Evolutionary conservation across 306 rosid species (phyloP).

Genomic region (Mimosa bimucronata): DNA sequence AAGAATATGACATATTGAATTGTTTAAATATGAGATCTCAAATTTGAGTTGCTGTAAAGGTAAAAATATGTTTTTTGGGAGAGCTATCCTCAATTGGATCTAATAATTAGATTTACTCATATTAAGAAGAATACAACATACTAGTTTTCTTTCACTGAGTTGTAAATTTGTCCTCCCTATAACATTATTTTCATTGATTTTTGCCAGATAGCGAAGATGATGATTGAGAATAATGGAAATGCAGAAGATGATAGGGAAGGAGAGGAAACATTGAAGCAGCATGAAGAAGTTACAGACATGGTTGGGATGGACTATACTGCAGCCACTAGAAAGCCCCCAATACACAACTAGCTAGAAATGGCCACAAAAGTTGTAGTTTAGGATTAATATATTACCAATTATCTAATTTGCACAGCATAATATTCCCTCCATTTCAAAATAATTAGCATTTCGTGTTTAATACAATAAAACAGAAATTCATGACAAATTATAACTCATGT

Average conservation of each 20-base stretch:
- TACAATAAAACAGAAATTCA: no score
- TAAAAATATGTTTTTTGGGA: no score
- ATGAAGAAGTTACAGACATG: conserved; percentile 45
- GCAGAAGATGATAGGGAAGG: conserved; percentile 13
- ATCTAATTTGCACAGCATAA: not conserved
- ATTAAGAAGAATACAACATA: no score
- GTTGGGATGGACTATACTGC: conserved; percentile 77
- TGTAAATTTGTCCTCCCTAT: no score
- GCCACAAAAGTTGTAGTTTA: not conserved
- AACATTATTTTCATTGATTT: not conserved
- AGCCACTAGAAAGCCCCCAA: conserved; percentile 59
- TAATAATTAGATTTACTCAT: no score
- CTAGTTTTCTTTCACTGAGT: no score
- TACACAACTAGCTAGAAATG: conserved; percentile 55
- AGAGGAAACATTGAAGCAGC: conserved; percentile 22
- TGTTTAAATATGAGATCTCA: no score
- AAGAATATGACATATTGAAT: no score
- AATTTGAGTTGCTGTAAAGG: no score
- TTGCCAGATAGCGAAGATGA: conserved; percentile 44
- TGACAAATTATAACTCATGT: no score
- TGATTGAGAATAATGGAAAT: not conserved
- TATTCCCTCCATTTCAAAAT: no score
- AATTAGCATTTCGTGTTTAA: not conserved
- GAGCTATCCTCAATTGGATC: no score
- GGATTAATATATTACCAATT: conserved; percentile 8